phyloP scores from a whole-genome alignment of 2,329 filamentous ascomycete species.

The Sclerotinia borealis region DNA sequence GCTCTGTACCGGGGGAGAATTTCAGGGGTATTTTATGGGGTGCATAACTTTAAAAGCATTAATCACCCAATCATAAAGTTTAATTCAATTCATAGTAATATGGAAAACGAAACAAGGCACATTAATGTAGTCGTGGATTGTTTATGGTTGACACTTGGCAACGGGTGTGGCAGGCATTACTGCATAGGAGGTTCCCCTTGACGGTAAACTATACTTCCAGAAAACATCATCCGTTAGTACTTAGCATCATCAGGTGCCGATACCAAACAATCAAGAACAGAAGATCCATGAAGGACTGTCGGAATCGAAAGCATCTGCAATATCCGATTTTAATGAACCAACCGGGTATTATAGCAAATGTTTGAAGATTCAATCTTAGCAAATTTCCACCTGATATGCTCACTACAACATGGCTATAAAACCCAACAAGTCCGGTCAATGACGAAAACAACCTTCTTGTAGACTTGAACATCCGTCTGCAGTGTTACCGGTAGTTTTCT shows the following conservation, averaged over 20 bases:
- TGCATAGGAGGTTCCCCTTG: not conserved
- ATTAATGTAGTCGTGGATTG: not conserved
- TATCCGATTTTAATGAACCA: not conserved
- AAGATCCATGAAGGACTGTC: not conserved
- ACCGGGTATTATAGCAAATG: not conserved
- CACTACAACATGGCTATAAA: not conserved
- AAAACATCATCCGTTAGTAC: not conserved
- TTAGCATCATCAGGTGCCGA: not conserved
- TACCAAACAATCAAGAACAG: not conserved
- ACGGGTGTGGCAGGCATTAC: not conserved
- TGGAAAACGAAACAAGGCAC: not conserved
- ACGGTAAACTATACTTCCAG: not conserved
- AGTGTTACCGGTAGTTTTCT: no score
- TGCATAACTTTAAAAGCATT: not conserved
- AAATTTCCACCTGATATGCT: not conserved
- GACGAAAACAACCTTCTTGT: not conserved
- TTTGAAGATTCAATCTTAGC: not conserved
- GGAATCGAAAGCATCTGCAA: not conserved
- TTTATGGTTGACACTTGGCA: not conserved
- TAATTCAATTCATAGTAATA: not conserved
- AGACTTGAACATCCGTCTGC: no score
- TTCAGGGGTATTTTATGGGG: conserved; percentile 3
- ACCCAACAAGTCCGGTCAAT: not conserved
- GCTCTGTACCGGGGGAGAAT: not conserved
- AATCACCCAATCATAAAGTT: not conserved